A percentile compares a stretch with the other conserved stretches of the same genome.
Evolutionary conservation across 139 green algal species (phyloP).

Genomic region (Chlorella sp.): DNA sequence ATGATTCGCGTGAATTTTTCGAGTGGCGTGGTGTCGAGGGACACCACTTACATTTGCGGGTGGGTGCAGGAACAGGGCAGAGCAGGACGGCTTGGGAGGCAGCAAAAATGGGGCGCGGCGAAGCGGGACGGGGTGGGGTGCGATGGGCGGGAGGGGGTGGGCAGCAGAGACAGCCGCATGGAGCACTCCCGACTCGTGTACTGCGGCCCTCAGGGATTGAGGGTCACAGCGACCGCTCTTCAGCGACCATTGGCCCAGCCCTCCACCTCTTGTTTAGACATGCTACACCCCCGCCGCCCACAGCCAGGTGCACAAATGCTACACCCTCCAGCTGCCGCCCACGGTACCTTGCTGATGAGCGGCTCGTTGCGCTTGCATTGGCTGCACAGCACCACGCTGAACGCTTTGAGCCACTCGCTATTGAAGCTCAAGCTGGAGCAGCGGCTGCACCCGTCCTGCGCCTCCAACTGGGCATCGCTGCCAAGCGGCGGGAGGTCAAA

Average conservation of each 20-base stretch:
- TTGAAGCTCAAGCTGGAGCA: constrained; percentile 59
- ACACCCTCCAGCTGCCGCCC: not conserved
- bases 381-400: constrained; percentile 61
- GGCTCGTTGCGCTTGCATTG: constrained; percentile 57
- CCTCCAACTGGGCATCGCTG: not conserved
- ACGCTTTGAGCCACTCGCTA: constrained; percentile 54
- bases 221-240: no score
- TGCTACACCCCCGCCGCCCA: not conserved
- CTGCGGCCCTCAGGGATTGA: no score
- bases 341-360: constrained; percentile 72
- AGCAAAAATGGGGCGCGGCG: no score
- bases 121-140: no score
- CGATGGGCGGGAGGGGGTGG: no score
- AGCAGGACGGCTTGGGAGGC: not conserved
- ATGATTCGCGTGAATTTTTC: no score
- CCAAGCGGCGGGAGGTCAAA: not conserved
- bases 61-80: not conserved
- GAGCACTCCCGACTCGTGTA: no score
- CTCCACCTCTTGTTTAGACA: not conserved
- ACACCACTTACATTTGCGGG: no score
- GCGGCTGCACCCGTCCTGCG: constrained; percentile 38
- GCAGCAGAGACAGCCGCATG: no score
- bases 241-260: no score
- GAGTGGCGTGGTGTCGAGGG: no score
- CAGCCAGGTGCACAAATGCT: not conserved